Evolutionary conservation across 352 stramenopile genomes (phyloP).

Genomic region (Phytophthora pistaciae): DNA sequence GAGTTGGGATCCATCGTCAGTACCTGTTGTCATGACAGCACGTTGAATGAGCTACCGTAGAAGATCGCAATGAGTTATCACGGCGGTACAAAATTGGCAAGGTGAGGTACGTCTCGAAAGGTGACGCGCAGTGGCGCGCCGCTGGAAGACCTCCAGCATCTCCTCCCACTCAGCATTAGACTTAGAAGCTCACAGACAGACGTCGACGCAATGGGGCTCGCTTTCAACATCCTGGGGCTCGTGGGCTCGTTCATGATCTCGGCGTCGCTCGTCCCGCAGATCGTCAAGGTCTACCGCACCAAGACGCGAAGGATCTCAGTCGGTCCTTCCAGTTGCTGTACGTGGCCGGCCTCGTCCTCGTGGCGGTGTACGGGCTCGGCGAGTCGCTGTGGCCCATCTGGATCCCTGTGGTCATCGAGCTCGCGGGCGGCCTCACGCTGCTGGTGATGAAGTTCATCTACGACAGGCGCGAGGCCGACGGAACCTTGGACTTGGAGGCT

Average conservation of each 20-base stretch:
- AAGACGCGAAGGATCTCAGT: constrained; percentile 57
- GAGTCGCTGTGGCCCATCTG: constrained; percentile 56
- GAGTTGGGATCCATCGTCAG: not conserved
- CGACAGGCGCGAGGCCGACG: constrained; percentile 15
- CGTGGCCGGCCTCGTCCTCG: constrained; percentile 39
- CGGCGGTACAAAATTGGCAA: not conserved
- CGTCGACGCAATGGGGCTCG: not conserved
- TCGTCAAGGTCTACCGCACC: constrained; percentile 57
- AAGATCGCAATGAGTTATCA: not conserved
- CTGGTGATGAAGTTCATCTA: constrained; percentile 49
- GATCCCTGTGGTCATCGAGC: constrained; percentile 50
- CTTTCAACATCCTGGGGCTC: constrained; percentile 45
- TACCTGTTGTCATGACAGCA: not conserved
- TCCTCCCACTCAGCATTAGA: not conserved
- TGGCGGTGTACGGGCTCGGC: constrained; percentile 47
- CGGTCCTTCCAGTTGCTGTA: constrained; percentile 51
- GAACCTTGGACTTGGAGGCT: not conserved
- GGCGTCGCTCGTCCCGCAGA: constrained; percentile 58
- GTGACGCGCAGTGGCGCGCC: not conserved
- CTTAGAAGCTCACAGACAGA: not conserved
- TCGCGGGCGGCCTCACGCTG: constrained; percentile 39
- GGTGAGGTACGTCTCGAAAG: not conserved
- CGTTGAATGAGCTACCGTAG: not conserved
- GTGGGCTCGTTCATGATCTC: constrained; percentile 65
- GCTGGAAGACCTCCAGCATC: not conserved